Evolutionary conservation across 2,329 filamentous ascomycete species (phyloP), one percentile per base, ranked within the genome.

Genomic region (Cladosporium sp.): DNA sequence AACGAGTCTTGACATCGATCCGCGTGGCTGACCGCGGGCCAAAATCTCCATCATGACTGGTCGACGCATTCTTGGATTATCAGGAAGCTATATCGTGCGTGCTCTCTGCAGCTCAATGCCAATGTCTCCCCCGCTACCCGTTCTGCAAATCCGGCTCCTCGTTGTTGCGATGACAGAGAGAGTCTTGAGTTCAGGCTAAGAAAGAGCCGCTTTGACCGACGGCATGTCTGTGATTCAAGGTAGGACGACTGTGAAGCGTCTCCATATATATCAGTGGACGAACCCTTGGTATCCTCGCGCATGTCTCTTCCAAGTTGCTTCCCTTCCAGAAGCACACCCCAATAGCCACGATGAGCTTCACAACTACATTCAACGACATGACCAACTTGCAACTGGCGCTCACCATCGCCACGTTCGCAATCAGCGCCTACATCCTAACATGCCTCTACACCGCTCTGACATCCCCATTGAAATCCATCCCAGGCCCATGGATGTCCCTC

Each of bases 381-480:
- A 48, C 36, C 45, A 25, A 40, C 9, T 40, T 25, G 45, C 27
- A 27, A 16, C 18, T 48, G 8, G 12, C 13, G 12, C 13, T 48
- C 12, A 27, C 45, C 16, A 36, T 25, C 3, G 30, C 40, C 8
- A 22, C 45, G 4, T 40, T 48, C 18, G 36, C 36, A 5, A 16
- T 48, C 15, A 36, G 16, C 20, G 40, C 45, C 8, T 48, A 48
- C 29, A n/a, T 40, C 12, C 19, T 27, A 13, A 48, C 35, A 35
- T 48, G 27, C n/a, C 18, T 48, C 4, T 40, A 48, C 29, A 48
- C 45, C 27, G 45, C 45, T 18, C 36, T 48, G 8, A 48, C 36
- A 13, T 48, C 36, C 4, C 66, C 66, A 12, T 57, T 71, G 3
- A 51, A 53, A 7, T 51, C 57, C 6, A 63, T 72, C 15, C 64